Percentiles rank a stretch among this genome's conserved stretches.
Conservation (phyloP, 2,329 filamentous ascomycete genomes). For the Xylariaceae sp. region DNA sequence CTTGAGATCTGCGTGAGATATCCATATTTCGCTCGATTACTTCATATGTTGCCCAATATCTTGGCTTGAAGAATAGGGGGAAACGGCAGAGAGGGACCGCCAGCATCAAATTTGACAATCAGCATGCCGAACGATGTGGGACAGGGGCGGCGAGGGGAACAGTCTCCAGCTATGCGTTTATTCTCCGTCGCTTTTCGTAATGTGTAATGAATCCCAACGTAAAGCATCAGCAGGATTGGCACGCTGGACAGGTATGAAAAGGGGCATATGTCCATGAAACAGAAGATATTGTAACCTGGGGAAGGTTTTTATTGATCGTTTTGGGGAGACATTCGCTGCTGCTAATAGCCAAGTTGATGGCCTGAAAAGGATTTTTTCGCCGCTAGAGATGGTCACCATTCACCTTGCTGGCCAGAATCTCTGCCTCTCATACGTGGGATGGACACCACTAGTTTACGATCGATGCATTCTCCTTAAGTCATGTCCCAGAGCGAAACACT, state of each 20-base stretch:
- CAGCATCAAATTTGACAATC: not conserved
- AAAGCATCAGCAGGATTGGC: not conserved
- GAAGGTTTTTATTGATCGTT: not conserved
- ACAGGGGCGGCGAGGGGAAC: not conserved
- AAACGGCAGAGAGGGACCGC: not conserved
- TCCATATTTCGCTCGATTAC: not conserved
- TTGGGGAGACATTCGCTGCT: too few relatives aligned
- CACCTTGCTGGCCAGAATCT: not conserved
- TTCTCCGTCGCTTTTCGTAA: constrained; percentile 8
- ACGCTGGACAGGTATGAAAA: not conserved
- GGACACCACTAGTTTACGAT: not conserved
- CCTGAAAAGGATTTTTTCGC: not conserved
- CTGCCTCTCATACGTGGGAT: not conserved
- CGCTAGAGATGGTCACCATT: not conserved
- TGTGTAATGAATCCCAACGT: constrained; percentile 9
- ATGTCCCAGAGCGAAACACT: not conserved
- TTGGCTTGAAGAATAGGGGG: too few relatives aligned
- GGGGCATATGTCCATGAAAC: not conserved
- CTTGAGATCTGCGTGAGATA: not conserved
- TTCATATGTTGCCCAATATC: not conserved
- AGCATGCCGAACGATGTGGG: not conserved
- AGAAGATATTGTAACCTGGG: not conserved
- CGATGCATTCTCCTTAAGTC: not conserved
- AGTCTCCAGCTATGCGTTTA: not conserved
- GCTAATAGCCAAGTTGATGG: not conserved